A percentile compares a stretch with the other conserved stretches of the same genome.
These are phyloP conservation scores for Candolleomyces eurysporus DNA, from an alignment of 768 basidiomycete genomes.

Conservation along the genomic window DNA sequence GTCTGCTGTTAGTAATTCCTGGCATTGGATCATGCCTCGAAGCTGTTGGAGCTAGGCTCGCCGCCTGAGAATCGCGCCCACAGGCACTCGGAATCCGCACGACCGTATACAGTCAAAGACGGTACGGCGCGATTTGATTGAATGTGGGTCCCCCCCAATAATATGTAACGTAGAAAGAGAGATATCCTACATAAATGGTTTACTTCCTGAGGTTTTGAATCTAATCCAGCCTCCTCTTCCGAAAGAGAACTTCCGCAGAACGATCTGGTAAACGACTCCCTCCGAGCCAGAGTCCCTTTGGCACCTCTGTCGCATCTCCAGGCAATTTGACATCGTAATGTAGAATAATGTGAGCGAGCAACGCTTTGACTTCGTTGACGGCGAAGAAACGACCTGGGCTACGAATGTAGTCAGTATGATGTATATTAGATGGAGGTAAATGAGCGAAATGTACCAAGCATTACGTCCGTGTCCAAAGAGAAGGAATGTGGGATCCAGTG, in stretches of 20 bases:
- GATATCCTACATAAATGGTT: no score
- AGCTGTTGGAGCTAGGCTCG: no score
- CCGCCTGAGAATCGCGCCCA: no score
- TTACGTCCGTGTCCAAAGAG: constrained; percentile 30
- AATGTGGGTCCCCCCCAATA: no score
- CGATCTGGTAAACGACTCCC: constrained; percentile 1
- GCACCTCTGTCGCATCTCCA: background rate
- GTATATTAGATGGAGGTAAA: background rate
- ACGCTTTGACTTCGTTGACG: constrained; percentile 34
- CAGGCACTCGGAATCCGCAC: no score
- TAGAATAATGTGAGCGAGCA: constrained; percentile 33
- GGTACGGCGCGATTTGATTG: no score
- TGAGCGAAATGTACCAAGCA: constrained; percentile 19
- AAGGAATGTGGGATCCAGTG: constrained; percentile 21
- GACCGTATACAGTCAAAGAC: no score
- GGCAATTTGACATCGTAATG: constrained; percentile 35
- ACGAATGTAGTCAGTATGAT: background rate
- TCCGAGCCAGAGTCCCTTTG: background rate
- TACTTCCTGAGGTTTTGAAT: background rate
- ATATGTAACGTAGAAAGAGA: no score
- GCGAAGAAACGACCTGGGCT: constrained; percentile 45
- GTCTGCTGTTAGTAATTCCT: no score
- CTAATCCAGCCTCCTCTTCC: constrained; percentile 6
- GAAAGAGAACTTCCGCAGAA: constrained; percentile 11
- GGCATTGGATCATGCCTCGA: no score